Conservation (phyloP, 805 yeast genomes). For the Yarrowia porcina region DNA sequence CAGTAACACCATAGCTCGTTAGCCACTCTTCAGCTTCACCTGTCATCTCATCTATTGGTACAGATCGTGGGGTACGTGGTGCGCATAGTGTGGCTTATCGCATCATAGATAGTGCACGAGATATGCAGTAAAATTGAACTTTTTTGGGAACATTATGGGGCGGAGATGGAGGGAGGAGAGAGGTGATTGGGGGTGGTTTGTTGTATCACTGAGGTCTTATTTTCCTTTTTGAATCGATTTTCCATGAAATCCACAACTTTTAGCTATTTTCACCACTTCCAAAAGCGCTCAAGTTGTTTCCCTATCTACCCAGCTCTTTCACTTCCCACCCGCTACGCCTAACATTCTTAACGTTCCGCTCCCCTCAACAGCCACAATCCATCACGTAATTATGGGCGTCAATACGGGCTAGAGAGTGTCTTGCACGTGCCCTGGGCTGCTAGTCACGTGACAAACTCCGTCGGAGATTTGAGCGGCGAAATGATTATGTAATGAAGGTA, state of each 20-base stretch:
- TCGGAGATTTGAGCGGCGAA: too few relatives aligned
- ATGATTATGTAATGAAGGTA: not conserved
- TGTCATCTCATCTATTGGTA: too few relatives aligned
- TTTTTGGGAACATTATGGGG: not conserved
- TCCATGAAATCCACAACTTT: too few relatives aligned
- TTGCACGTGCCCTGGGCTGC: not conserved
- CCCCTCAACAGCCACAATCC: not conserved
- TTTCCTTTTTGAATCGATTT: too few relatives aligned
- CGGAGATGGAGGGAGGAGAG: not conserved
- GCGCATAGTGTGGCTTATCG: constrained; percentile 22
- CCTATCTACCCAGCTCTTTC: too few relatives aligned
- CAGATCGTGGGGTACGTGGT: not conserved
- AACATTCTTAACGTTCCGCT: not conserved
- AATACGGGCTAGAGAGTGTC: not conserved
- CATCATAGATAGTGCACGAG: constrained; percentile 12
- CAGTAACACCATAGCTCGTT: too few relatives aligned
- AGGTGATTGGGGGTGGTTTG: not conserved
- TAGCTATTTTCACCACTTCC: too few relatives aligned
- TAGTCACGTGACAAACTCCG: not conserved
- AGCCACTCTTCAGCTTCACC: too few relatives aligned
- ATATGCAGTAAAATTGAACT: not conserved
- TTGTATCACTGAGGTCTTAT: too few relatives aligned
- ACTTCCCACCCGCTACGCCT: not conserved
- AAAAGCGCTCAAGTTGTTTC: too few relatives aligned
- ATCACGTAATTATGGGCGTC: not conserved